These are phyloP conservation scores for Periglandula ipomoeae DNA, from an alignment of 2,329 filamentous ascomycete species.

Conservation along the genomic window DNA sequence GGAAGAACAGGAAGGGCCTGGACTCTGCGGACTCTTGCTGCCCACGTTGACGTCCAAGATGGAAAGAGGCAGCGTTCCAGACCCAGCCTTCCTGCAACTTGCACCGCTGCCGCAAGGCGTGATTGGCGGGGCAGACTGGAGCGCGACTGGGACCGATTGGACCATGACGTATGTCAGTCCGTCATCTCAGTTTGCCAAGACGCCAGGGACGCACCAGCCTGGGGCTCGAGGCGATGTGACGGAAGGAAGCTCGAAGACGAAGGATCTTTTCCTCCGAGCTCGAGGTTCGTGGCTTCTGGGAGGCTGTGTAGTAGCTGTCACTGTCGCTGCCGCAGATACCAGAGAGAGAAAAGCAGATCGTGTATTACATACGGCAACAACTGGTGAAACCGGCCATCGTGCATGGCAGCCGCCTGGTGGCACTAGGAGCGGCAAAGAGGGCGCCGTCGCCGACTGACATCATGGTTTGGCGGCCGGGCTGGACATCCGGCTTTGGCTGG, in stretches of 20 bases:
- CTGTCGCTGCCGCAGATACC: too few species aligned
- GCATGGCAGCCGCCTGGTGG: background rate
- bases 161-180: conserved; percentile 6
- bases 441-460: background rate
- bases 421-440: background rate
- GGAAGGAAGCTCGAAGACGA: background rate
- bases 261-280: background rate
- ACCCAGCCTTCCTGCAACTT: background rate
- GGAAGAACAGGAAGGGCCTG: background rate
- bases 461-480: background rate
- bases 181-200: conserved; percentile 5
- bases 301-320: too few species aligned
- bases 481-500: background rate
- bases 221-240: background rate
- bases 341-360: too few species aligned
- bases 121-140: conserved; percentile 1
- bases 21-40: background rate
- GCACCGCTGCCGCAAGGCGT: background rate
- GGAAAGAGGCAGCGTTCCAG: background rate
- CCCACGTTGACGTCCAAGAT: background rate
- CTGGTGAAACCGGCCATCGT: background rate
- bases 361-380: background rate
- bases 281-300: background rate
- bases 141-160: background rate
- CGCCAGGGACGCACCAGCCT: conserved; percentile 3